Base-by-base conservation (phyloP, 306 rosid genomes). In the Ormosia emarginata region DNA sequence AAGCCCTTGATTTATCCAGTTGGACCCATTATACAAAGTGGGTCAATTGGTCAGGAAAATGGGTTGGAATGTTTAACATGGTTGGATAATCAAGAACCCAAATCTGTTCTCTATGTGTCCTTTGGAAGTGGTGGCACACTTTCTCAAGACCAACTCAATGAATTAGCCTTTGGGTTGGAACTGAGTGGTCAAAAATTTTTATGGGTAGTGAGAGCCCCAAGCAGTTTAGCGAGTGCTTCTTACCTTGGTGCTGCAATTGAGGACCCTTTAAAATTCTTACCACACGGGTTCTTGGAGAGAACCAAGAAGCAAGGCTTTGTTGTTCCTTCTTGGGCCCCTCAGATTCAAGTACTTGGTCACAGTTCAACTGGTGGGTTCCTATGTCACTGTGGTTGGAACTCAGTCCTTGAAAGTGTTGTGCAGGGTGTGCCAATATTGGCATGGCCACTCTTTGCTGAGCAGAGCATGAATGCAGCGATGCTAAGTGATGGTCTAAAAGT, bases 111-210 rank as follows among this genome's bases (percentile, higher is more conserved):
- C 8, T 82, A 47, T 59, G 77, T 82, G 3, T 85, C 83, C 12
- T 85, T 81, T 64, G 88, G 88, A 43, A 84, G 87, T 34, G 87
- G 87, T 9, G 87, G 78, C 29, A 79, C 87, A 17, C 84, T 79
- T 40, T 81, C 88, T 4, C 69, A 36, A 5, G 74, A 77, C 0
- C 88, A 85, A 7, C 3, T 56, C 7, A 65, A 64, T 46, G 88
- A 85, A 61, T 5, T 85, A 32, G 88, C 88, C 2, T 77, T 46
- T 11, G 88, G 88, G 13, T 81, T 81, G 43, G 85, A 82, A 46
- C 12, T 33, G 15, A 82, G 85, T 57, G 81, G 81, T 10, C 30
- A 57, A 14, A 82, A 44, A 1, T 85, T 85, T 63, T 50, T 85
- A 4, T 85, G 85, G 88, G 83, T 85, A 13, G 47, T 57, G 14